phyloP scores from a whole-genome alignment of 2,329 filamentous ascomycete species.

The Drechslerella dactyloides region DNA sequence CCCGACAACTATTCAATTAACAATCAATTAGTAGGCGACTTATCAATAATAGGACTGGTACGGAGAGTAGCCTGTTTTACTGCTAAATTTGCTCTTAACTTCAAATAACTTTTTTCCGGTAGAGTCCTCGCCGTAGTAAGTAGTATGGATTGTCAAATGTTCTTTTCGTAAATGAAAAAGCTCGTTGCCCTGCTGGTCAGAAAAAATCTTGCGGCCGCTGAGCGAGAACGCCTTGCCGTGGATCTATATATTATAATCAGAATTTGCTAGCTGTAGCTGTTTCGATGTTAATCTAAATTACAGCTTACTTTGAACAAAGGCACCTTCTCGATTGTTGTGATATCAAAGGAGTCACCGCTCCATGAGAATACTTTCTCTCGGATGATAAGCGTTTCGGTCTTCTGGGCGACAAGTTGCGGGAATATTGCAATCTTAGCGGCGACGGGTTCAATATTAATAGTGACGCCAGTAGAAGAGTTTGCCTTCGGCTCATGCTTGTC shows the following conservation, averaged over 20 bases:
- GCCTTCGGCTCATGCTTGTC: conserved; percentile 14
- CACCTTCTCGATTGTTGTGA: conserved; percentile 65
- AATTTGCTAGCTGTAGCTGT: neutral
- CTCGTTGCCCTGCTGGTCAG: conserved; percentile 63
- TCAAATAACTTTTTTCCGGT: conserved; percentile 62
- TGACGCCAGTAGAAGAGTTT: conserved; percentile 5
- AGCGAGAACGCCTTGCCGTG: conserved; percentile 65
- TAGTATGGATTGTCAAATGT: conserved; percentile 62
- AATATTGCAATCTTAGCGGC: conserved; percentile 34
- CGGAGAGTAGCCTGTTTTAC: conserved; percentile 59
- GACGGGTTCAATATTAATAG: conserved; percentile 18
- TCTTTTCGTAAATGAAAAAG: conserved; percentile 68
- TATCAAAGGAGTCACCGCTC: conserved; percentile 69
- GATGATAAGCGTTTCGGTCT: conserved; percentile 63
- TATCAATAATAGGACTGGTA: conserved; percentile 12
- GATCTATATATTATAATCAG: conserved; percentile 56
- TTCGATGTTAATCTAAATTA: neutral
- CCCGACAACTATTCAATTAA: conserved; percentile 60
- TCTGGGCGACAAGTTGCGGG: conserved; percentile 45
- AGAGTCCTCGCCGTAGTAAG: conserved; percentile 62
- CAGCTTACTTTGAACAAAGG: conserved; percentile 61
- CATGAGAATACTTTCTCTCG: conserved; percentile 69
- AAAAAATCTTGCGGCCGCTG: conserved; percentile 65
- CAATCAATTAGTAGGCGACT: neutral
- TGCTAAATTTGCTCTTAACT: conserved; percentile 64